These are phyloP conservation scores for Helicocarpus griseus DNA, from an alignment of 2,329 filamentous ascomycete genomes.

Conservation along the genomic window DNA sequence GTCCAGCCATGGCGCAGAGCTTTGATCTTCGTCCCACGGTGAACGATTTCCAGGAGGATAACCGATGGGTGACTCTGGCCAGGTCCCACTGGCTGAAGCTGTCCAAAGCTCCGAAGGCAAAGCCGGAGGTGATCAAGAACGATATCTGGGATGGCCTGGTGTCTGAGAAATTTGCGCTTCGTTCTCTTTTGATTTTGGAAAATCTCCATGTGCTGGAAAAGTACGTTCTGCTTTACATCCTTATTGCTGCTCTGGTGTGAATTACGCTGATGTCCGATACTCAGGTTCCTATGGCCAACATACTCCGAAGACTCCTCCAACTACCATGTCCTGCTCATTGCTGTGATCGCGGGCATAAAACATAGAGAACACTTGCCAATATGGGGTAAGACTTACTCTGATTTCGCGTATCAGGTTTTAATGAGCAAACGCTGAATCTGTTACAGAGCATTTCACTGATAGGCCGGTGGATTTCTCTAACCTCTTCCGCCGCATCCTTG, in stretches of 20 bases:
- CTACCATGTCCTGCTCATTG: slow-evolving; percentile 79
- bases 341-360: slow-evolving; percentile 79
- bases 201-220: slow-evolving; percentile 83
- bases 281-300: slow-evolving; percentile 85
- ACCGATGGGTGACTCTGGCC: slow-evolving; percentile 57
- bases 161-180: slow-evolving; percentile 66
- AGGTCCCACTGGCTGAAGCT: slow-evolving; percentile 74
- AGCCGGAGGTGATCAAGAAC: slow-evolving; percentile 69
- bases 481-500: slow-evolving; percentile 81
- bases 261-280: slow-evolving; percentile 9
- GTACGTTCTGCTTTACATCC: slow-evolving; percentile 32
- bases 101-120: slow-evolving; percentile 63
- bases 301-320: slow-evolving; percentile 85
- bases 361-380: slow-evolving; percentile 74
- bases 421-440: neutral
- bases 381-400: slow-evolving; percentile 55
- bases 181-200: slow-evolving; percentile 72
- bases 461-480: slow-evolving; percentile 73
- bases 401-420: neutral
- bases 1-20: slow-evolving; percentile 49
- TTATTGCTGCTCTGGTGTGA: neutral
- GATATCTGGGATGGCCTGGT: slow-evolving; percentile 86
- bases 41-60: slow-evolving; percentile 32
- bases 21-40: slow-evolving; percentile 34
- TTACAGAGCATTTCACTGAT: slow-evolving; percentile 54